Percentiles rank a stretch among this genome's conserved stretches.
Conservation (phyloP, 305 asterid genomes). For the Fraxinus floribunda region DNA sequence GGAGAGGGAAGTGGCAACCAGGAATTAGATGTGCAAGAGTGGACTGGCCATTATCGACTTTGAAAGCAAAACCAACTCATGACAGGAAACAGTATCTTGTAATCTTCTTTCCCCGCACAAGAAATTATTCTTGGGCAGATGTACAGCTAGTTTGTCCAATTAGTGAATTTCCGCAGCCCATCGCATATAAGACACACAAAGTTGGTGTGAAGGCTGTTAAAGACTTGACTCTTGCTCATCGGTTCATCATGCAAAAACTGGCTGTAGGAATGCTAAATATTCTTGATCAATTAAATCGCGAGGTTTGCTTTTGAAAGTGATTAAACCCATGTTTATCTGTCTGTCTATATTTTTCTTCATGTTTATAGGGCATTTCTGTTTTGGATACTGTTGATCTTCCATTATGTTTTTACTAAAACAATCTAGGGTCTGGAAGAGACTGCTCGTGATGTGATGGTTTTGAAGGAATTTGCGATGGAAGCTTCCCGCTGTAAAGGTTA, state of each 20-base stretch:
- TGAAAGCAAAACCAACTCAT: constrained; percentile 95
- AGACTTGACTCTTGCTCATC: constrained; percentile 85
- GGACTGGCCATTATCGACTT: constrained; percentile 91
- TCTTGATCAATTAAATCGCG: constrained; percentile 76
- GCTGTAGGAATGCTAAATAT: constrained; percentile 80
- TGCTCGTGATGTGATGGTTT: constrained; percentile 68
- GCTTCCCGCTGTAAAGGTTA: constrained; percentile 83
- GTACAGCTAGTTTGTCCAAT: constrained; percentile 86
- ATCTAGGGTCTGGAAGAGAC: constrained; percentile 75
- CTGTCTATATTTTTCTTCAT: neutral
- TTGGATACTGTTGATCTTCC: constrained; percentile 16
- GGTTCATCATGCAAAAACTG: constrained; percentile 87
- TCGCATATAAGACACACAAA: constrained; percentile 77
- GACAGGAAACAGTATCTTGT: constrained; percentile 90
- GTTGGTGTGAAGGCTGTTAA: constrained; percentile 73
- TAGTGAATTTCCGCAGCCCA: constrained; percentile 74
- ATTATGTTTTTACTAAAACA: constrained; percentile 18
- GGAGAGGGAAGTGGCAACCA: constrained; percentile 99
- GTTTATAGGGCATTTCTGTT: constrained; percentile 9
- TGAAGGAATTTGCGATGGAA: constrained; percentile 90
- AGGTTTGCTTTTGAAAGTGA: constrained; percentile 58
- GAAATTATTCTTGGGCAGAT: constrained; percentile 97
- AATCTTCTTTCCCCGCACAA: constrained; percentile 90
- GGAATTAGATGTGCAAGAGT: constrained; percentile 93
- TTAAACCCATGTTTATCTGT: constrained; percentile 4